Conservation (phyloP, 371 early-diverging fungal species). For the Lichtheimia ramosa region DNA sequence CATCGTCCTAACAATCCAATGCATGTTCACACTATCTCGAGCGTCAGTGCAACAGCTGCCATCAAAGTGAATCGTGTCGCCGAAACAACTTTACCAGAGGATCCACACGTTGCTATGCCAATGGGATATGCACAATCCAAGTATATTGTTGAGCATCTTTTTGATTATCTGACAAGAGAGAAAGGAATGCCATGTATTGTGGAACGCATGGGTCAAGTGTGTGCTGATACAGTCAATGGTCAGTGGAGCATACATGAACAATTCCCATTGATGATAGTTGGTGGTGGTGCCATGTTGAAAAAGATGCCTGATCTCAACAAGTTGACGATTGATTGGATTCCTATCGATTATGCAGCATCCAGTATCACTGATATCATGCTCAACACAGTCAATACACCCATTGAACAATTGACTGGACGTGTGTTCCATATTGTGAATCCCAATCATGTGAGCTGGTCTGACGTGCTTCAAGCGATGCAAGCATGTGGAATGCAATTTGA, state of each 20-base stretch:
- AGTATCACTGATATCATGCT: constrained; percentile 35
- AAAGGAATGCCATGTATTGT: constrained; percentile 36
- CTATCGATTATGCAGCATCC: constrained; percentile 30
- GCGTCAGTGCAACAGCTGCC: constrained; percentile 26
- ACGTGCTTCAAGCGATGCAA: constrained; percentile 22
- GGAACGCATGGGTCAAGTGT: constrained; percentile 44
- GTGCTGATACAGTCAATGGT: constrained; percentile 35
- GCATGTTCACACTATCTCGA: constrained; percentile 38
- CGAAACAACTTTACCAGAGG: constrained; percentile 28
- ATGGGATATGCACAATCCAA: constrained; percentile 52
- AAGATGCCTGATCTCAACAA: constrained; percentile 15
- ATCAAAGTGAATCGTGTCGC: constrained; percentile 10
- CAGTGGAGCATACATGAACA: constrained; percentile 46
- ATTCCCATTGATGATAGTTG: constrained; percentile 37
- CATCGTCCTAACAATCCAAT: constrained; percentile 29
- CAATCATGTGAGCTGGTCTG: constrained; percentile 15
- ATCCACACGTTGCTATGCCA: constrained; percentile 31
- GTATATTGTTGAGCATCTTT: constrained; percentile 40
- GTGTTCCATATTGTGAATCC: constrained; percentile 41
- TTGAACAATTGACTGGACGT: background rate
- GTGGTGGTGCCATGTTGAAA: constrained; percentile 23
- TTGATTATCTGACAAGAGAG: constrained; percentile 22
- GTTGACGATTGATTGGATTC: constrained; percentile 30
- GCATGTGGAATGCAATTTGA: constrained; percentile 30
- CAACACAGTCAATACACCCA: constrained; percentile 10